phyloP scores from a whole-genome alignment of 805 yeast species.

The Myxozyma neglecta region DNA sequence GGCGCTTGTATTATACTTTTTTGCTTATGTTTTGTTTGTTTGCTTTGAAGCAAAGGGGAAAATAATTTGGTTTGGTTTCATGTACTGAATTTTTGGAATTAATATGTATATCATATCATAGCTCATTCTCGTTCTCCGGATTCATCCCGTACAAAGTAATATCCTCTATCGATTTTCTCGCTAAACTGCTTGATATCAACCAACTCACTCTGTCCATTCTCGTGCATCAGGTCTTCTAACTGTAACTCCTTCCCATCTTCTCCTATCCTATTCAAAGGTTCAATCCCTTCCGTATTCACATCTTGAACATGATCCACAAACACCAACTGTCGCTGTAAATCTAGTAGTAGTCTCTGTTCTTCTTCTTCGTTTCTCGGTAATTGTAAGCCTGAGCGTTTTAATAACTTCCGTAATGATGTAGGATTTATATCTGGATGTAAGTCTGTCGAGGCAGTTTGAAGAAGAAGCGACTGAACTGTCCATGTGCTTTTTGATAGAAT shows the following conservation, averaged over 20 bases:
- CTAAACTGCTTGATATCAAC: constrained; percentile 7
- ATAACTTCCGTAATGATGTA: constrained; percentile 33
- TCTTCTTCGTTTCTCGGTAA: constrained; percentile 29
- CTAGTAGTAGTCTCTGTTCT: constrained; percentile 33
- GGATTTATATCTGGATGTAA: constrained; percentile 25
- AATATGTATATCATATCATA: not conserved
- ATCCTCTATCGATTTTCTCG: constrained; percentile 18
- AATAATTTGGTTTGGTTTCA: too few relatives aligned
- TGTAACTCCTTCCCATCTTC: constrained; percentile 17
- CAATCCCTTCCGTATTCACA: constrained; percentile 39
- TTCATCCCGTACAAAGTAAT: constrained; percentile 16
- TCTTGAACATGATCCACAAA: constrained; percentile 44
- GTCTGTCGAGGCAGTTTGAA: not conserved
- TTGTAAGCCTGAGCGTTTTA: constrained; percentile 37
- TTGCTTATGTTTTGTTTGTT: too few relatives aligned
- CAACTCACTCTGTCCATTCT: constrained; percentile 19
- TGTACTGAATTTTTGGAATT: not conserved
- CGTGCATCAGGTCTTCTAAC: constrained; percentile 25
- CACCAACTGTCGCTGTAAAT: constrained; percentile 41
- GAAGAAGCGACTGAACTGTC: constrained; percentile 16
- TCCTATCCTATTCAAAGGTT: constrained; percentile 37
- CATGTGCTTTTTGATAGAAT: constrained; percentile 14
- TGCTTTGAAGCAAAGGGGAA: too few relatives aligned
- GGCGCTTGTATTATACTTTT: too few relatives aligned
- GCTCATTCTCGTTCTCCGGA: constrained; percentile 1